Conservation (phyloP, 192 early-diverging fungal species). For the Umbelopsis sp. region DNA sequence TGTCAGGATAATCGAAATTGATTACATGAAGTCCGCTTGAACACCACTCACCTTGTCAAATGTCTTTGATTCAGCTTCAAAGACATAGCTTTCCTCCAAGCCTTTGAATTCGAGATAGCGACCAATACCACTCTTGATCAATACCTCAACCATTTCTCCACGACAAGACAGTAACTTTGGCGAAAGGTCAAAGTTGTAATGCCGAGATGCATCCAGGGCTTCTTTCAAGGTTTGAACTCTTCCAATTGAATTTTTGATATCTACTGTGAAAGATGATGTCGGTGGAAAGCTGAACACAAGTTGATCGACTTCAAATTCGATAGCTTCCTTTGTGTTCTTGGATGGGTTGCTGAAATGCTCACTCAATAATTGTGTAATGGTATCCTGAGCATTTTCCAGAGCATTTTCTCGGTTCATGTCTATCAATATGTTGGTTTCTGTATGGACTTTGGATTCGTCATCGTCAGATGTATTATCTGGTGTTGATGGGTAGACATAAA, state of each 20-base stretch:
- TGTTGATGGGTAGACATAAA: background rate
- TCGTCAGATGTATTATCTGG: background rate
- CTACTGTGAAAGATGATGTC: conserved; percentile 19
- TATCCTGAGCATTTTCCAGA: background rate
- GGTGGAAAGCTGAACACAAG: background rate
- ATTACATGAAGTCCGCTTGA: background rate
- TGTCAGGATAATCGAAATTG: background rate
- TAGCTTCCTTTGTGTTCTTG: conserved; percentile 26
- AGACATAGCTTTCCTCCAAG: conserved; percentile 69
- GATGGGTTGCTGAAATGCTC: conserved; percentile 33
- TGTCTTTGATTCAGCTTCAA: conserved; percentile 26
- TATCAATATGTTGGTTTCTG: background rate
- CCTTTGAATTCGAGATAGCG: conserved; percentile 89
- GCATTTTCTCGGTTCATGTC: background rate
- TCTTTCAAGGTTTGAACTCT: conserved; percentile 36
- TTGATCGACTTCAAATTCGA: conserved; percentile 34
- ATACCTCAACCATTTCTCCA: conserved; percentile 70
- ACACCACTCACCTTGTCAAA: conserved; percentile 50
- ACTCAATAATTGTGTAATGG: conserved; percentile 21
- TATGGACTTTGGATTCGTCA: background rate
- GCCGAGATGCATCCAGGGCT: conserved; percentile 50
- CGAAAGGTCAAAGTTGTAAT: conserved; percentile 68
- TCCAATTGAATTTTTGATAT: conserved; percentile 15
- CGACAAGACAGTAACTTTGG: conserved; percentile 72
- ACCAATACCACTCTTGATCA: conserved; percentile 78